Evolutionary conservation across 2,329 filamentous ascomycete species (phyloP), one percentile per base, ranked within the genome.

Genomic region (Epichloe elymi): DNA sequence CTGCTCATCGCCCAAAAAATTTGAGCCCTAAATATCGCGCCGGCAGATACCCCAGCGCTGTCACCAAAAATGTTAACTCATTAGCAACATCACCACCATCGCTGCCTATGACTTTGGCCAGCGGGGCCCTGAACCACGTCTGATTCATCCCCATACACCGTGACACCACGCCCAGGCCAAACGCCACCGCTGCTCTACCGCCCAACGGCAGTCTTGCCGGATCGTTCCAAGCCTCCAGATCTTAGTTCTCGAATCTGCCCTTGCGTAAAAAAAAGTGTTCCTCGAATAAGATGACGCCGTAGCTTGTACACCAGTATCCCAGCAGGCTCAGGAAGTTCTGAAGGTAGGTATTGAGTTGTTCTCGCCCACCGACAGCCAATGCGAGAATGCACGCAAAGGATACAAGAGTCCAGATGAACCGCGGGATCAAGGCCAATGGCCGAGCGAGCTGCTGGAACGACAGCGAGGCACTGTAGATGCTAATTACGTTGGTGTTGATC

Each of bases 41-140:
- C 2, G 69, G 69, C 4, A 67, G 20, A 53, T 72, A 74, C 20
- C 59, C 61, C 26, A 73, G 15, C 1, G 58, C 65, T 8, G 70
- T 71, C 17, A 74, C 61, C 19, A 69, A 70, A 57, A 82, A 74
- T 1, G 59, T 59, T 45, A 60, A 53, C 47, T 60, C 54, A 42
- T 56, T 60, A 0, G 76, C 78, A 59, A 79, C 64, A 63, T 82
- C 79, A 50, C 82, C 79, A 2, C 79, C 79, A 56, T 78, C 73
- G 49, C 80, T 76, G 0, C 78, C 78, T 11, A 78, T 78, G 14
- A 54, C 66, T 59, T 67, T 63, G 1, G 76, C 77, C 56, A 80
- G 74, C 1, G 76, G 76, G 0, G 76, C 77, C 2, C 69, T 71
- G 54, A 73, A 80, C 76, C 76, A 80, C 2, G 70, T 71, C 60